These are phyloP conservation scores for Xylaria acuta DNA, from an alignment of 495 filamentous ascomycete species.

Conservation along the genomic window DNA sequence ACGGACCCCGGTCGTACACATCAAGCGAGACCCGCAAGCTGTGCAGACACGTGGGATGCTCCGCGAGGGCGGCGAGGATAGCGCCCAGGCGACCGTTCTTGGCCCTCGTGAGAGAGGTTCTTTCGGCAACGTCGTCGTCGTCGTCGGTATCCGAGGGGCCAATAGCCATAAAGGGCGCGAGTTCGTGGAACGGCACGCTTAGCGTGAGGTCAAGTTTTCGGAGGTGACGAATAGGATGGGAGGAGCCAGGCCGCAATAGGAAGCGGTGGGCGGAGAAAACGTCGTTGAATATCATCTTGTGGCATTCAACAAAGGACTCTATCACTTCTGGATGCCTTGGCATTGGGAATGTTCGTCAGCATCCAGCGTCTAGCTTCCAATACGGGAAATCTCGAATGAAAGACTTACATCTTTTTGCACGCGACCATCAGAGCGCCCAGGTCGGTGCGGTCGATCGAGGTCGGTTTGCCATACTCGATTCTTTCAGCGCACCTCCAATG, in stretches of 20 bases:
- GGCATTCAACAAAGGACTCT: constrained; percentile 38
- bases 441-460: constrained; percentile 36
- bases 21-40: constrained; percentile 38
- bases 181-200: constrained; percentile 37
- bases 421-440: constrained; percentile 41
- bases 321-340: constrained; percentile 40
- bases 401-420: constrained; percentile 41
- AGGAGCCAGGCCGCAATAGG: constrained; percentile 32
- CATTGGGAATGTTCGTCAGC: constrained; percentile 7
- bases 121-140: constrained; percentile 1
- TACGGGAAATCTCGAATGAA: neutral
- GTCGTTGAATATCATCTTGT: constrained; percentile 40
- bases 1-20: constrained; percentile 41
- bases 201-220: constrained; percentile 39
- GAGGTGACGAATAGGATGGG: constrained; percentile 29
- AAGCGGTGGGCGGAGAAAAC: constrained; percentile 42
- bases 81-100: constrained; percentile 10
- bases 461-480: constrained; percentile 30
- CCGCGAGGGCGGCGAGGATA: constrained; percentile 17
- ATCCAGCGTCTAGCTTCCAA: neutral
- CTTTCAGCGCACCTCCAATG: constrained; percentile 43
- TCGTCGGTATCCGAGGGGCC: constrained; percentile 5
- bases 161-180: constrained; percentile 29
- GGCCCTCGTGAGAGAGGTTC: neutral
- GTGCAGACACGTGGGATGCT: constrained; percentile 36